phyloP scores from a whole-genome alignment of 176 grass and related monocot genomes.

The Zizania latifolia region DNA sequence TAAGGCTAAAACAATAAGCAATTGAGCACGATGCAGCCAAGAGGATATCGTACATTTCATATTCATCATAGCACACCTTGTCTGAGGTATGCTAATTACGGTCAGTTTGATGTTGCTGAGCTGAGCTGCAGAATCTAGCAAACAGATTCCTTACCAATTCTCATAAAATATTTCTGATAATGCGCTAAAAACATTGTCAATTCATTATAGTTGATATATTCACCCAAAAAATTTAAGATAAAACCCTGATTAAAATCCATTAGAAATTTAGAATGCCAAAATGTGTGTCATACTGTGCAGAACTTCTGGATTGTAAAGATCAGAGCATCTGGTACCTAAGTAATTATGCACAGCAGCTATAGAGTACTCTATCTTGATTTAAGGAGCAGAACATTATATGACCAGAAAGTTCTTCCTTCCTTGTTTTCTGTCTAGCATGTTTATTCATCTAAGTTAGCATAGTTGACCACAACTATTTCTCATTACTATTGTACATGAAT shows the following conservation, averaged over 20 bases:
- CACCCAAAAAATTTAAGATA: background rate
- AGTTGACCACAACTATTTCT: background rate
- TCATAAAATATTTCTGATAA: background rate
- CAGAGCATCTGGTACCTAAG: background rate
- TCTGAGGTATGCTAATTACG: background rate
- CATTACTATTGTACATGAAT: background rate
- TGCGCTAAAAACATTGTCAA: background rate
- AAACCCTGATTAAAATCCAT: background rate
- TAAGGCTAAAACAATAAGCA: background rate
- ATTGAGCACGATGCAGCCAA: background rate
- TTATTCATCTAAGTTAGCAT: background rate
- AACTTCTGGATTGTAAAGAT: slow-evolving; percentile 1
- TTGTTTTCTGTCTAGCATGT: background rate
- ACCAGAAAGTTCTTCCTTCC: background rate
- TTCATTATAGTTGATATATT: background rate
- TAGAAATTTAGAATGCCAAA: background rate
- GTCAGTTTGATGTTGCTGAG: background rate
- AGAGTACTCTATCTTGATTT: background rate
- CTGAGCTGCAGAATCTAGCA: background rate
- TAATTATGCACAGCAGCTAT: background rate
- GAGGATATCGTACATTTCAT: background rate
- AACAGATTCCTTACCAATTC: background rate
- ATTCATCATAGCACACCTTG: slow-evolving; percentile 2
- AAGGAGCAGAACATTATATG: background rate
- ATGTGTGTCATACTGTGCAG: background rate